Percentiles rank a stretch among this genome's conserved stretches.
Evolutionary conservation across 768 basidiomycete genomes (phyloP).

Genomic region (Tylopilus subfusipes): DNA sequence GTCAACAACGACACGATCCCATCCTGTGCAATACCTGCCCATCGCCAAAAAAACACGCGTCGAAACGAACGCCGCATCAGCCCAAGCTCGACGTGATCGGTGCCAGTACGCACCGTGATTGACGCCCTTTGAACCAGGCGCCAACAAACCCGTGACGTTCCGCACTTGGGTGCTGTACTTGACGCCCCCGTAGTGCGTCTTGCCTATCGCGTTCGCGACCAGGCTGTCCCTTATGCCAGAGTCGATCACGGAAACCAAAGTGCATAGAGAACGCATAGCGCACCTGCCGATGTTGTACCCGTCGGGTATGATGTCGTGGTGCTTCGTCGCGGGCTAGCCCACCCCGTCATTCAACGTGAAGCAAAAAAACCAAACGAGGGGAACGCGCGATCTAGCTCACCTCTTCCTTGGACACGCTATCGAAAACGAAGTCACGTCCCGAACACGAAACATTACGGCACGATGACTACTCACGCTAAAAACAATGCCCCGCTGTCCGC

Average conservation of each 20-base stretch:
- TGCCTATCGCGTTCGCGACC: slow-evolving; percentile 37
- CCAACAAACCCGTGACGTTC: slow-evolving; percentile 52
- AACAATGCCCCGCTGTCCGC: slow-evolving; percentile 54
- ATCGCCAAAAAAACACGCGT: not conserved
- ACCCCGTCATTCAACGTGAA: not conserved
- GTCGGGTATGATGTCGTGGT: slow-evolving; percentile 43
- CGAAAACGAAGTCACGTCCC: not conserved
- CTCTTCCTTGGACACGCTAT: slow-evolving; percentile 49
- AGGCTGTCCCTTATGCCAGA: slow-evolving; percentile 36
- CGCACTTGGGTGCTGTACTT: slow-evolving; percentile 44
- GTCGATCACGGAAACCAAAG: too few species aligned
- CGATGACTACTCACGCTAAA: slow-evolving; percentile 56
- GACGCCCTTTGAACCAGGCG: slow-evolving; percentile 48
- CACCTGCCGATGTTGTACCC: slow-evolving; percentile 51
- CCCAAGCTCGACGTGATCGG: not conserved
- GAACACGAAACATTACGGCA: not conserved
- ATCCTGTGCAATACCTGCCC: slow-evolving; percentile 54
- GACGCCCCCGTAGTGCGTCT: slow-evolving; percentile 40
- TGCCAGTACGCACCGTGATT: slow-evolving; percentile 41
- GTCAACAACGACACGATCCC: slow-evolving; percentile 55
- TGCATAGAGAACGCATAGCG: not conserved
- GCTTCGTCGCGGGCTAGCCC: slow-evolving; percentile 27
- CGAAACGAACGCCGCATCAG: not conserved
- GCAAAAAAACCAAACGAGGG: not conserved
- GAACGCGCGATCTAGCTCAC: slow-evolving; percentile 12